Percentiles rank a stretch among this genome's conserved stretches.
phyloP scores from a whole-genome alignment of 1,139 yeast genomes.

The Kluyveromyces sp. region DNA sequence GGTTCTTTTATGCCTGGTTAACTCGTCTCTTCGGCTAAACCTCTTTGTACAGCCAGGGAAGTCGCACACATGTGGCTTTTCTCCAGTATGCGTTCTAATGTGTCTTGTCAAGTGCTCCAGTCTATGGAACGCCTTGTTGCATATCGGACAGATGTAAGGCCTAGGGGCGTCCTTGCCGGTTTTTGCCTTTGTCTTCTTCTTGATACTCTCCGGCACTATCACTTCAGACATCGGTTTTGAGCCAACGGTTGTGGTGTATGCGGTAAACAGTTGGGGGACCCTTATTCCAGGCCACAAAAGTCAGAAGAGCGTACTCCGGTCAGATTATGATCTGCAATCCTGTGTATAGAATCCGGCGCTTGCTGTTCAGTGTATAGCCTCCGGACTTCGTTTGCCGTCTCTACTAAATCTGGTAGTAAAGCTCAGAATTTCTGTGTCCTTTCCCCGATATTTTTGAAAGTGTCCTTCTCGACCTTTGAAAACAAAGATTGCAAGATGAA shows the following conservation, averaged over 20 bases:
- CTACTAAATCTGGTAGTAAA: too few relatives aligned
- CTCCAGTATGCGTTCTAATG: conserved; percentile 64
- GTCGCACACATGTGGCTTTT: conserved; percentile 68
- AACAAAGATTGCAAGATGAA: too few relatives aligned
- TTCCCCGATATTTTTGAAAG: neutral
- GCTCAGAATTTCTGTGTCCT: neutral
- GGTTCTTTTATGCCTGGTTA: conserved; percentile 59
- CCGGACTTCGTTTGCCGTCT: neutral
- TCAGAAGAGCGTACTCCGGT: neutral
- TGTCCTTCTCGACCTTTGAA: too few relatives aligned
- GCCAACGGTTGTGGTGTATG: too few relatives aligned
- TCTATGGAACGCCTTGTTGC: conserved; percentile 57
- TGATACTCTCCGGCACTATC: conserved; percentile 5
- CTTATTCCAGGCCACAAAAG: neutral
- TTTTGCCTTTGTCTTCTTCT: conserved; percentile 11
- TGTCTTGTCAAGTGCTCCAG: conserved; percentile 67
- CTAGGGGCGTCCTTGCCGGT: conserved; percentile 27
- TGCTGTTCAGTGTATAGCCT: neutral
- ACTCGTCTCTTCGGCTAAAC: conserved; percentile 61
- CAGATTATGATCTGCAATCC: neutral
- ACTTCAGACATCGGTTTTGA: neutral
- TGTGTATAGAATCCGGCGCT: neutral
- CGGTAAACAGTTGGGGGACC: neutral
- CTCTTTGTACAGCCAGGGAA: conserved; percentile 60
- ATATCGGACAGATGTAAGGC: conserved; percentile 55